phyloP scores from a whole-genome alignment of 805 yeast species.

The Suhomyces sp. region DNA sequence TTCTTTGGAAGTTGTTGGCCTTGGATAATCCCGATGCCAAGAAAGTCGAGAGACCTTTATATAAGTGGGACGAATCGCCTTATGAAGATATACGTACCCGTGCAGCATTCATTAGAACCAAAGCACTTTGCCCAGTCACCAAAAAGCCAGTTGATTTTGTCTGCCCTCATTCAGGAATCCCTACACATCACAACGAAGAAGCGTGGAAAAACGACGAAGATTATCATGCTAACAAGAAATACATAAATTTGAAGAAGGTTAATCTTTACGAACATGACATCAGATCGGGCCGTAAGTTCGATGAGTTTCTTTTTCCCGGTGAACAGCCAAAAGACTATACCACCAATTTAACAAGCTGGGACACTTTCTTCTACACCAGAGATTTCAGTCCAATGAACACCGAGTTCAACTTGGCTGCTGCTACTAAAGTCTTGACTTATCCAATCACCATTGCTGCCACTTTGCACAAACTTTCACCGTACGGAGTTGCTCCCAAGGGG shows the following conservation, averaged over 20 bases:
- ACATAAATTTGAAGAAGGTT: constrained; percentile 77
- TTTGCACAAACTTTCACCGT: constrained; percentile 83
- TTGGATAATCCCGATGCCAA: constrained; percentile 29
- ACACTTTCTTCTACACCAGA: constrained; percentile 87
- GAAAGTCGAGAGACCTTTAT: constrained; percentile 30
- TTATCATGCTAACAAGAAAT: constrained; percentile 65
- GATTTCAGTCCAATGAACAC: constrained; percentile 95
- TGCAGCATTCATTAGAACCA: constrained; percentile 85
- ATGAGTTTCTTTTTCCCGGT: constrained; percentile 92
- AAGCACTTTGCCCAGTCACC: constrained; percentile 90
- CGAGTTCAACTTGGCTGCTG: constrained; percentile 92
- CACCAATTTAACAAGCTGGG: constrained; percentile 85
- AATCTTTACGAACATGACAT: constrained; percentile 93
- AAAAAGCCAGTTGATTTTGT: constrained; percentile 73
- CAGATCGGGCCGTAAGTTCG: constrained; percentile 89
- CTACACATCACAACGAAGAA: constrained; percentile 87
- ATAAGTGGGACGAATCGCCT: constrained; percentile 92
- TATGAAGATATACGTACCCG: constrained; percentile 81
- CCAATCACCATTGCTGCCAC: constrained; percentile 87
- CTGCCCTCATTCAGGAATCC: constrained; percentile 93
- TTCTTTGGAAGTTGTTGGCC: constrained; percentile 37
- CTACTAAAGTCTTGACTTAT: constrained; percentile 89
- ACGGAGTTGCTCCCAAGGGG: constrained; percentile 75
- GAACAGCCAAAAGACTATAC: constrained; percentile 70
- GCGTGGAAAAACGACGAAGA: constrained; percentile 83